Percentiles rank a stretch among this genome's conserved stretches.
Conservation (phyloP, 495 filamentous ascomycete genomes). For the Penicillium samsonianum region DNA sequence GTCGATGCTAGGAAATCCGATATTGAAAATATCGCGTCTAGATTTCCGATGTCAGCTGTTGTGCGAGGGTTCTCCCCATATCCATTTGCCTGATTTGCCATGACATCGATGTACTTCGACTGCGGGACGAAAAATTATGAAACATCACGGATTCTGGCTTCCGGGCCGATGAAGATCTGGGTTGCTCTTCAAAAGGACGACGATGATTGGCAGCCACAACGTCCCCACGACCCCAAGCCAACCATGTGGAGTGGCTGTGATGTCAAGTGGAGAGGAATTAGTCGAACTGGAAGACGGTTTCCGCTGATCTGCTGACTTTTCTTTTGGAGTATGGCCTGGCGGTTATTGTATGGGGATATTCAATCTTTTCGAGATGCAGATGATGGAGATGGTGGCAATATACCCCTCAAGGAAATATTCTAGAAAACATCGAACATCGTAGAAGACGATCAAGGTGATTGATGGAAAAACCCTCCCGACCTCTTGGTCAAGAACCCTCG, state of each 20-base stretch:
- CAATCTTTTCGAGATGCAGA: neutral
- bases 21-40: conserved; percentile 21
- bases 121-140: conserved; percentile 13
- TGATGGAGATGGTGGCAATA: neutral
- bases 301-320: conserved; percentile 21
- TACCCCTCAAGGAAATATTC: neutral
- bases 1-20: too few species aligned
- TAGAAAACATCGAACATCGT: neutral
- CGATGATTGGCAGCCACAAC: neutral
- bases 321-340: neutral
- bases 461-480: conserved; percentile 26
- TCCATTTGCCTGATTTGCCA: conserved; percentile 27
- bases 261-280: conserved; percentile 19
- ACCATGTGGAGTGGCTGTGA: conserved; percentile 20
- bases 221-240: neutral
- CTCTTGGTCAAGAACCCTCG: conserved; percentile 8
- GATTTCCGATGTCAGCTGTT: conserved; percentile 23
- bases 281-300: conserved; percentile 37
- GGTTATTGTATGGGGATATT: neutral
- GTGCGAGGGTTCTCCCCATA: conserved; percentile 10
- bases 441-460: conserved; percentile 21
- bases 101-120: neutral
- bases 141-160: conserved; percentile 34
- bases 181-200: neutral
- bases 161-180: conserved; percentile 17